Percentiles rank a stretch among this genome's conserved stretches.
Conservation (phyloP, 108 stramenopile genomes). For the Epithemia pelagica region DNA sequence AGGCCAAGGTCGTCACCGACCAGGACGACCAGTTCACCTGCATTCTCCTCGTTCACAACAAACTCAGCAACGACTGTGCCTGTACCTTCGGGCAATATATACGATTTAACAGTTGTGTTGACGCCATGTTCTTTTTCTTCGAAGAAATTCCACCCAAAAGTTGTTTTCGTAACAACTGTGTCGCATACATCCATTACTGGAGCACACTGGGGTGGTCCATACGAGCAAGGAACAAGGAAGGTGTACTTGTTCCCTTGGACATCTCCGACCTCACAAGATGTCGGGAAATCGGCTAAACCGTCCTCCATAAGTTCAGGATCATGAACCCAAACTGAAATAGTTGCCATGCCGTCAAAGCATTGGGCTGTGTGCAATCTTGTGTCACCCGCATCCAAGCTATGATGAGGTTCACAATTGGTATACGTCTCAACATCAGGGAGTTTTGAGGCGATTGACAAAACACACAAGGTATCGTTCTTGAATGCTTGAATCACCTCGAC, state of each 20-base stretch:
- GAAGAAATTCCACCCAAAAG: background rate
- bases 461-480: background rate
- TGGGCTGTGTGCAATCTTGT: background rate
- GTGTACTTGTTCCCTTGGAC: background rate
- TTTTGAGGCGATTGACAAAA: background rate
- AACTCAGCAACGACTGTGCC: background rate
- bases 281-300: no score
- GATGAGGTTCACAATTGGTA: background rate
- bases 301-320: background rate
- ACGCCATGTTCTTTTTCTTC: background rate
- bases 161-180: background rate
- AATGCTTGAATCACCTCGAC: background rate
- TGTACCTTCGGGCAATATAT: background rate
- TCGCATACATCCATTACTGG: background rate
- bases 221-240: background rate
- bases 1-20: background rate
- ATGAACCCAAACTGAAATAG: background rate
- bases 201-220: background rate
- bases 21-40: background rate
- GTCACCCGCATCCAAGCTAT: background rate
- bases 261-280: no score
- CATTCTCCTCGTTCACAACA: background rate
- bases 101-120: background rate
- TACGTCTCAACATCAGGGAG: background rate
- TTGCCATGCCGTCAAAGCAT: background rate